These are phyloP conservation scores for Dioscorea alata DNA, from an alignment of 106 monocot species.

Conservation along the genomic window DNA sequence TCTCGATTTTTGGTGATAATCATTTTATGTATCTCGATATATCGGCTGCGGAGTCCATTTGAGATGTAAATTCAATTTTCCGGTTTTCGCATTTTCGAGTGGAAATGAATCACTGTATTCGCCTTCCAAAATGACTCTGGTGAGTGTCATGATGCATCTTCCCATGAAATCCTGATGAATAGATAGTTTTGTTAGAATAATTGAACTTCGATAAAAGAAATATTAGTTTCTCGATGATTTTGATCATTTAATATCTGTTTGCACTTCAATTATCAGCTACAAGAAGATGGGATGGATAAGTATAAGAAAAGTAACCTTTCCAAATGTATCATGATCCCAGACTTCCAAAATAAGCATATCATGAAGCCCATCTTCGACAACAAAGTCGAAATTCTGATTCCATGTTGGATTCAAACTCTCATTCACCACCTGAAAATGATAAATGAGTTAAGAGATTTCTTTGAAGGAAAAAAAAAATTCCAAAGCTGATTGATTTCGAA, in stretches of 20 bases:
- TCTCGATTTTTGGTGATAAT: too few relatives aligned
- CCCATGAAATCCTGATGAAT: constrained; percentile 73
- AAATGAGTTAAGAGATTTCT: too few relatives aligned
- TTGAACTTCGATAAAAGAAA: too few relatives aligned
- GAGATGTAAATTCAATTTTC: constrained; percentile 66
- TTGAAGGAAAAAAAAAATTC: not conserved
- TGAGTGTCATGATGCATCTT: constrained; percentile 79
- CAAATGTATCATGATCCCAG: constrained; percentile 88
- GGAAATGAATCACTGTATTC: constrained; percentile 52
- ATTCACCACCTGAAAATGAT: constrained; percentile 75
- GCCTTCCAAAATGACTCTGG: constrained; percentile 78
- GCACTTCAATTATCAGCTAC: too few relatives aligned
- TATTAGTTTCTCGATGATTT: too few relatives aligned
- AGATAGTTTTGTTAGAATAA: not conserved
- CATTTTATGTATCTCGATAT: constrained; percentile 46
- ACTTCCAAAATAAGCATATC: constrained; percentile 98
- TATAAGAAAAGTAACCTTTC: constrained; percentile 46
- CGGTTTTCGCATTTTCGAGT: constrained; percentile 79
- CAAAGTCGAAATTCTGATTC: constrained; percentile 98
- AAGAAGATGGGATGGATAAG: too few relatives aligned
- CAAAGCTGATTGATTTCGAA: not conserved
- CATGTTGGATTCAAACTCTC: constrained; percentile 86
- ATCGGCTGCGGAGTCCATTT: constrained; percentile 87
- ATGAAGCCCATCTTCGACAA: constrained; percentile 97
- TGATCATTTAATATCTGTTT: too few relatives aligned